These are phyloP conservation scores for Hyphopichia khmerensis DNA, from an alignment of 1,139 yeast genomes.

Conservation along the genomic window DNA sequence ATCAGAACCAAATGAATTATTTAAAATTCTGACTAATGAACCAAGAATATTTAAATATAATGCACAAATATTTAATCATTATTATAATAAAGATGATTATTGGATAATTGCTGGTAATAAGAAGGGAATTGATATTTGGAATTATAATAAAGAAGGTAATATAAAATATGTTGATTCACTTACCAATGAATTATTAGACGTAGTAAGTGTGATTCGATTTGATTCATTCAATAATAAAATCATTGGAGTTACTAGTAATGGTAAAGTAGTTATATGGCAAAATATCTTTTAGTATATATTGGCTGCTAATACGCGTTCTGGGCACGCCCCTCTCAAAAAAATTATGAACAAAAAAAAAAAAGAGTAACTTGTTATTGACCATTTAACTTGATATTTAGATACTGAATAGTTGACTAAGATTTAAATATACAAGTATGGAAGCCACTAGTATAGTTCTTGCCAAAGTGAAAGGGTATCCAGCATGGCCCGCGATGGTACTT, in stretches of 20 bases:
- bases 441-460: slow-evolving; percentile 57
- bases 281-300: neutral
- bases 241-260: slow-evolving; percentile 17
- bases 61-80: slow-evolving; percentile 5
- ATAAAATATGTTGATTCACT: neutral
- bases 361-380: too few relatives aligned
- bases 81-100: slow-evolving; percentile 7
- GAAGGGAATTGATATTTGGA: neutral
- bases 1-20: too few relatives aligned
- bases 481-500: slow-evolving; percentile 83
- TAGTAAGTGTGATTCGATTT: slow-evolving; percentile 13
- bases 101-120: neutral
- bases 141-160: neutral
- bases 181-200: neutral
- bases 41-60: too few relatives aligned
- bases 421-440: too few relatives aligned
- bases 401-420: too few relatives aligned
- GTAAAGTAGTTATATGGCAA: slow-evolving; percentile 13
- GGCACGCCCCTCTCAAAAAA: too few relatives aligned
- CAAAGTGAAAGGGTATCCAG: slow-evolving; percentile 74
- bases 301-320: too few relatives aligned
- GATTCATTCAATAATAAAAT: slow-evolving; percentile 13
- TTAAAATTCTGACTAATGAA: too few relatives aligned
- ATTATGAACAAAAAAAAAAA: too few relatives aligned
- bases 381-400: too few relatives aligned